A percentile compares a stretch with the other conserved stretches of the same genome.
Evolutionary conservation across 2,329 filamentous ascomycete species (phyloP).

Genomic region (Pseudogymnoascus sp.): DNA sequence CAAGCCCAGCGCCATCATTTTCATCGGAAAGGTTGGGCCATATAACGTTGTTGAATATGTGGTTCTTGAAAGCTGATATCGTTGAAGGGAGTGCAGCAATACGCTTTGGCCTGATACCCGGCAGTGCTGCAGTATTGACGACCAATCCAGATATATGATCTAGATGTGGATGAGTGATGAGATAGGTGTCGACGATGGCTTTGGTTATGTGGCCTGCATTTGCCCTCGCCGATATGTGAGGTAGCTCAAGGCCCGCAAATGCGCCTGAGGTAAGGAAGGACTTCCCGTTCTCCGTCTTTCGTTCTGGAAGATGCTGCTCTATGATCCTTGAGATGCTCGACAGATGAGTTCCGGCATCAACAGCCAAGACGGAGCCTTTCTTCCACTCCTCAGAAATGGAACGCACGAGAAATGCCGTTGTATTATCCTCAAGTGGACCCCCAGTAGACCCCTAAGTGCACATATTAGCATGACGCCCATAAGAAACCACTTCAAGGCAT

Average conservation of each 20-base stretch:
- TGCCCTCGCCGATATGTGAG: slow-evolving; percentile 56
- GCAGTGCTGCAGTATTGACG: slow-evolving; percentile 83
- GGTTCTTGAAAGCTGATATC: slow-evolving; percentile 84
- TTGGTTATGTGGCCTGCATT: slow-evolving; percentile 78
- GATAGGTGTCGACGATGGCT: slow-evolving; percentile 74
- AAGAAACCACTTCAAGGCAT: neutral
- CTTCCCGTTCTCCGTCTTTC: slow-evolving; percentile 20
- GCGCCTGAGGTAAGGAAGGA: slow-evolving; percentile 54
- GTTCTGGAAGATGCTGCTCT: slow-evolving; percentile 16
- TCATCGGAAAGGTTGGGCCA: slow-evolving; percentile 98
- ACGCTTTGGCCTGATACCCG: slow-evolving; percentile 73
- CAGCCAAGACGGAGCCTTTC: slow-evolving; percentile 76
- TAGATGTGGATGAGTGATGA: slow-evolving; percentile 95
- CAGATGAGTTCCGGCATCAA: slow-evolving; percentile 88
- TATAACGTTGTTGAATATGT: slow-evolving; percentile 96
- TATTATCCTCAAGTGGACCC: slow-evolving; percentile 82
- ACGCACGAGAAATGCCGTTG: slow-evolving; percentile 82
- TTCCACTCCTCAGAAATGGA: slow-evolving; percentile 73
- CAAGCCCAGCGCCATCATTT: slow-evolving; percentile 84
- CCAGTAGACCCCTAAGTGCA: slow-evolving; percentile 74
- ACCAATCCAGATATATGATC: slow-evolving; percentile 90
- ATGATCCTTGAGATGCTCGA: slow-evolving; percentile 77
- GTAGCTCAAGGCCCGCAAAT: slow-evolving; percentile 71
- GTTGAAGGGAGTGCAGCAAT: slow-evolving; percentile 80
- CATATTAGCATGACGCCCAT: neutral